A percentile compares a stretch with the other conserved stretches of the same genome.
phyloP scores from a whole-genome alignment of 164 flowering plant species.

The Echeveria elegans region DNA sequence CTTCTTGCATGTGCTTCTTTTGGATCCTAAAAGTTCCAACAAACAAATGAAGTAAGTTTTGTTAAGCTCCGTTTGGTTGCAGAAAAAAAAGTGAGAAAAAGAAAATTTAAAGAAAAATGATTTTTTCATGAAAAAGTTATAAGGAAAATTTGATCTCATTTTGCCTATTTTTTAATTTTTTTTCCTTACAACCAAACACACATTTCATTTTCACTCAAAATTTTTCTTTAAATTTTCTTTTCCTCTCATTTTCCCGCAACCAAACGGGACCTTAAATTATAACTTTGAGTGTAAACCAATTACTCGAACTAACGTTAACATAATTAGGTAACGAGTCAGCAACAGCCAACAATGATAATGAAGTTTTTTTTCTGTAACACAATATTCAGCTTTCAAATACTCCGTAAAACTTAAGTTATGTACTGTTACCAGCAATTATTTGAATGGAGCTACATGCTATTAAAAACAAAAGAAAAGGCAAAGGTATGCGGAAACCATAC shows the following conservation, averaged over 20 bases:
- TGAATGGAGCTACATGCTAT: no score
- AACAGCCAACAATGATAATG: not conserved
- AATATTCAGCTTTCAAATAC: not conserved
- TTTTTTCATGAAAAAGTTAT: no score
- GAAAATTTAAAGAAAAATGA: not conserved
- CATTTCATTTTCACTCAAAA: no score
- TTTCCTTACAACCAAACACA: no score
- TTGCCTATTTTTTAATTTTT: no score
- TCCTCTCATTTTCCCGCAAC: no score
- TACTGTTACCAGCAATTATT: no score
- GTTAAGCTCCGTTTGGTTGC: no score
- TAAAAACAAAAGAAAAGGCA: no score
- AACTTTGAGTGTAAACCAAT: not conserved
- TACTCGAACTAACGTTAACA: not conserved
- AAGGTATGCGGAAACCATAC: not conserved
- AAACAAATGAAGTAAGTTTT: not conserved
- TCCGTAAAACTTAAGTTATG: not conserved
- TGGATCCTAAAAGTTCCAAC: conserved; percentile 46
- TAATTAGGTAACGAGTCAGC: not conserved
- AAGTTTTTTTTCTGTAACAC: not conserved
- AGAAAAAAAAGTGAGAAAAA: not conserved
- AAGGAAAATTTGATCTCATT: no score
- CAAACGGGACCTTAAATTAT: no score
- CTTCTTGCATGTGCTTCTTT: conserved; percentile 56
- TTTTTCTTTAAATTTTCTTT: no score